Evolutionary conservation across 257 asterid species (phyloP).

Genomic region (Nicotiana noctiflora): DNA sequence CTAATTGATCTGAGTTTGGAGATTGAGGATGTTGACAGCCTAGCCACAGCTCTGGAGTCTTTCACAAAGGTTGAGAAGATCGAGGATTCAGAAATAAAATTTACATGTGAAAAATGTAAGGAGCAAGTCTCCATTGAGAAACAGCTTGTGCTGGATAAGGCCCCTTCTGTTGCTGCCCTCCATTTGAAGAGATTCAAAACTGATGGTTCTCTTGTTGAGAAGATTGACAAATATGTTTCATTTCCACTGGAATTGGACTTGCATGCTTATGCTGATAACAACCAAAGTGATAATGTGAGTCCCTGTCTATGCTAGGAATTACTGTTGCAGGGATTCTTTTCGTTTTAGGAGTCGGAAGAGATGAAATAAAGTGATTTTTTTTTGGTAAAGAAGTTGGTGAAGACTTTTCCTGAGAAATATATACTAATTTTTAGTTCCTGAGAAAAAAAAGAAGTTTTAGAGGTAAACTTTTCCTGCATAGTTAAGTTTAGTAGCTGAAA

Average conservation of each 20-base stretch:
- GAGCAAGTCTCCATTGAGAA: conserved; percentile 76
- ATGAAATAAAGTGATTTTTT: background rate
- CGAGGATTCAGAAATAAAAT: conserved; percentile 71
- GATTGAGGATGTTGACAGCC: conserved; percentile 59
- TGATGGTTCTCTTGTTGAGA: conserved; percentile 68
- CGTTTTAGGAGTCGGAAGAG: background rate
- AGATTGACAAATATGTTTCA: conserved; percentile 67
- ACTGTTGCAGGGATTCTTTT: background rate
- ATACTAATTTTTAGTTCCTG: no score
- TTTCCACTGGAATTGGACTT: conserved; percentile 74
- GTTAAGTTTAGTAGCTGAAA: background rate
- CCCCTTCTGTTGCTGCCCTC: conserved; percentile 63
- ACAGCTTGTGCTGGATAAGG: conserved; percentile 65
- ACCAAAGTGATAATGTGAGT: conserved; percentile 42
- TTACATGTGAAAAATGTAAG: conserved; percentile 73
- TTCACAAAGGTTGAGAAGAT: conserved; percentile 83
- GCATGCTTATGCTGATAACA: conserved; percentile 43
- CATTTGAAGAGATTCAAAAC: conserved; percentile 89
- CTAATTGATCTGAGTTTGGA: conserved; percentile 83
- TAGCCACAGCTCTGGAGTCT: conserved; percentile 62
- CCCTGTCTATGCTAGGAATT: background rate
- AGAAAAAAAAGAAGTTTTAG: background rate
- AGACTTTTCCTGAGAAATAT: background rate
- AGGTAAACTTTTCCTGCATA: background rate
- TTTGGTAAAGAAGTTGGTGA: background rate